phyloP scores from a whole-genome alignment of 2,329 filamentous ascomycete species.

The Cryphonectria carpinicola region DNA sequence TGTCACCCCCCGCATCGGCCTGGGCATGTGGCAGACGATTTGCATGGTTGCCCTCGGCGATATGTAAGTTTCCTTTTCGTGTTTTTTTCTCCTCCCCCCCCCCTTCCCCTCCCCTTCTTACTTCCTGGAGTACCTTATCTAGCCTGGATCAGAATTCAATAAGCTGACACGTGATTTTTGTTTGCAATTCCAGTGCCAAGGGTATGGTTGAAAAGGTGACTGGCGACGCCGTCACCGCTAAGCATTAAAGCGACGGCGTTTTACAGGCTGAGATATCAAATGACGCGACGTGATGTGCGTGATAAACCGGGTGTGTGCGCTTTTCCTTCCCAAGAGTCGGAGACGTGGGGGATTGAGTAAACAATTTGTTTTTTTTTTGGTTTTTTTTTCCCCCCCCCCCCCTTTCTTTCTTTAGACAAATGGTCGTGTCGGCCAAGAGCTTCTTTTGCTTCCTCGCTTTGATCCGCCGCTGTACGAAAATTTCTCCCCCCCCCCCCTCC shows the following conservation, averaged over 20 bases:
- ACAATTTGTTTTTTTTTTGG: not conserved
- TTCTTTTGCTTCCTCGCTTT: not conserved
- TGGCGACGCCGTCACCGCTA: conserved; percentile 65
- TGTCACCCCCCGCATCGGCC: conserved; percentile 89
- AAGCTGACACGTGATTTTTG: conserved; percentile 25
- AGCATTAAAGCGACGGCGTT: conserved; percentile 61
- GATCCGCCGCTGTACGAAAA: not conserved
- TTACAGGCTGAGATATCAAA: not conserved
- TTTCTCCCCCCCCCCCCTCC: no score
- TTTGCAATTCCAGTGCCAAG: conserved; percentile 58
- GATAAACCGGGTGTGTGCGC: not conserved
- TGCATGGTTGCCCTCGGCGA: conserved; percentile 99
- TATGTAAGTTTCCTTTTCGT: conserved; percentile 71
- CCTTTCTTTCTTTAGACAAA: not conserved
- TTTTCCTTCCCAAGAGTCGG: not conserved
- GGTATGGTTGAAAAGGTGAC: conserved; percentile 69
- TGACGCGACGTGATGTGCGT: not conserved
- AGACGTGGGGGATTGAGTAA: not conserved
- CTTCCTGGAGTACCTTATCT: conserved; percentile 8
- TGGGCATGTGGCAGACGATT: conserved; percentile 98
- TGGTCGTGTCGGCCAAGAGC: not conserved
- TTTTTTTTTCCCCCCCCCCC: no score
- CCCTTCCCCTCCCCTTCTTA: conserved; percentile 14
- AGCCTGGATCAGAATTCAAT: not conserved
- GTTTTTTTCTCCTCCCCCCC: no score